Conservation (phyloP, 805 yeast genomes). For the Wickerhamiella sergipiensis region DNA sequence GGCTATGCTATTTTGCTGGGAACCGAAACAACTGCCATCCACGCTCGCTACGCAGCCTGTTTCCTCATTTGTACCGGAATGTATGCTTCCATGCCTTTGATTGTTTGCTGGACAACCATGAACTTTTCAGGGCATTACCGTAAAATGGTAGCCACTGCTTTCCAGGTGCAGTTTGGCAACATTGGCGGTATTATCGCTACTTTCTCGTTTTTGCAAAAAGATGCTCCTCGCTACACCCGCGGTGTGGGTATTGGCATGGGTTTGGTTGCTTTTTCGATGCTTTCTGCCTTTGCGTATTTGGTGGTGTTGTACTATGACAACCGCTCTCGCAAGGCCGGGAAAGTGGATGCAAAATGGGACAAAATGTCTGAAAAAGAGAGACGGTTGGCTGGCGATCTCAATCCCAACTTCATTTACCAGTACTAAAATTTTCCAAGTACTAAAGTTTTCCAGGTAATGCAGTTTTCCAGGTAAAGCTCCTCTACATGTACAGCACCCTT, state of each 20-base stretch:
- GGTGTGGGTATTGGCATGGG: conserved; percentile 43
- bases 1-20: conserved; percentile 48
- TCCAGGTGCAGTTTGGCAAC: conserved; percentile 60
- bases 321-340: conserved; percentile 16
- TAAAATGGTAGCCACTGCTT: conserved; percentile 44
- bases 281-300: conserved; percentile 26
- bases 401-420: conserved; percentile 22
- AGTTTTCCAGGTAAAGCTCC: too few species aligned
- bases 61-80: conserved; percentile 46
- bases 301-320: conserved; percentile 22
- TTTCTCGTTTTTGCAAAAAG: conserved; percentile 38
- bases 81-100: conserved; percentile 51
- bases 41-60: conserved; percentile 48
- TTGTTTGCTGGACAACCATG: conserved; percentile 53
- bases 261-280: conserved; percentile 31
- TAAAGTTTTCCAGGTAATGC: too few species aligned
- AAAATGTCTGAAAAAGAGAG: conserved; percentile 13
- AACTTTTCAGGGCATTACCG: conserved; percentile 52
- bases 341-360: conserved; percentile 17
- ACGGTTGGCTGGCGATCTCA: conserved; percentile 22
- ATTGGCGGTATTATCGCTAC: conserved; percentile 60
- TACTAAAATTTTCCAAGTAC: too few species aligned
- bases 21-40: conserved; percentile 24
- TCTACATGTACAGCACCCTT: too few species aligned
- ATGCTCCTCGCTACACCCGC: conserved; percentile 43